phyloP scores from a whole-genome alignment of 2,329 filamentous ascomycete species.

The Thelonectria discophora region DNA sequence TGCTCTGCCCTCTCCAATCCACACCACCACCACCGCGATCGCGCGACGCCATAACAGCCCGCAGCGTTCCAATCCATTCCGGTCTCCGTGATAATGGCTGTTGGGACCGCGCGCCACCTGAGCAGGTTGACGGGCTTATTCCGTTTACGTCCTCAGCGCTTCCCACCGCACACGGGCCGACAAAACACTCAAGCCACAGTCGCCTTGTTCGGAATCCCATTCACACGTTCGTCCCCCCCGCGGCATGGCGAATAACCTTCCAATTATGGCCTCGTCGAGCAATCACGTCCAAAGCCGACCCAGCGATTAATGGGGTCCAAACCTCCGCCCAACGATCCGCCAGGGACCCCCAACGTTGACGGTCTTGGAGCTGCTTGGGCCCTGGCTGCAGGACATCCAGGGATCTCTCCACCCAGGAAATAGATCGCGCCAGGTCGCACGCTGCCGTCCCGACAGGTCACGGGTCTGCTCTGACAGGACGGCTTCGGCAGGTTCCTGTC shows the following conservation, averaged over 20 bases:
- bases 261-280: not conserved
- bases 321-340: conserved; percentile 20
- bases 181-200: not conserved
- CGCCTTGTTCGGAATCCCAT: not conserved
- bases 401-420: conserved; percentile 38
- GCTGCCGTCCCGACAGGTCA: conserved; percentile 27
- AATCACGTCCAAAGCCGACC: not conserved
- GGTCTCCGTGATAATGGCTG: conserved; percentile 17
- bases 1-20: conserved; percentile 12
- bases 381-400: conserved; percentile 37
- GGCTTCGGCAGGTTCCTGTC: not conserved
- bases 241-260: not conserved
- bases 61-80: conserved; percentile 1
- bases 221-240: not conserved
- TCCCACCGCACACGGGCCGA: conserved; percentile 22
- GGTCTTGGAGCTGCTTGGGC: conserved; percentile 19
- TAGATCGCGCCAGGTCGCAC: conserved; percentile 40
- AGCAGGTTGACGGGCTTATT: conserved; percentile 12
- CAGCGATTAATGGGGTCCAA: not conserved
- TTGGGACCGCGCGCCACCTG: conserved; percentile 14
- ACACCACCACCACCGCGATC: conserved; percentile 16
- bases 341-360: conserved; percentile 18
- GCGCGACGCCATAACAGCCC: conserved; percentile 12
- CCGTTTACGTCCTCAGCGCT: conserved; percentile 10
- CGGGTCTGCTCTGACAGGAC: conserved; percentile 8